Evolutionary conservation across 257 asterid species (phyloP), one percentile per base, ranked within the genome.

Genomic region (Paulownia fortunei): DNA sequence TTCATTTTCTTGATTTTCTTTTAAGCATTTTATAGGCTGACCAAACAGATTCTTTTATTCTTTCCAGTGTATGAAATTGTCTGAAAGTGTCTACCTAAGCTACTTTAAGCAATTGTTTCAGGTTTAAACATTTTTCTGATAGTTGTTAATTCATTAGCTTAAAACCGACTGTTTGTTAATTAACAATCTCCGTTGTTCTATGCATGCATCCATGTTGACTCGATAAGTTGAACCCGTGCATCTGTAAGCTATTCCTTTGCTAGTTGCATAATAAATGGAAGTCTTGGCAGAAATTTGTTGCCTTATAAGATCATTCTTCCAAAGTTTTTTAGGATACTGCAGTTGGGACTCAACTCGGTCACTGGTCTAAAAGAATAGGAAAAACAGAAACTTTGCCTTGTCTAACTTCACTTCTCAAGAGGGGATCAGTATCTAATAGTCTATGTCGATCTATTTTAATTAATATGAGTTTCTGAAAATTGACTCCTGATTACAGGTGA

Each of bases 401-500:
- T 75, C 67, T 36, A 24, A 26, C 26, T 74, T 58, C 3, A 44
- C 52, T 62, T 71, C 51, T 69, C 59, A 24, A 26, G 73, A 75
- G 74, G 58, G 44, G 47, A 62, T 69, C 55, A 71, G 13, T 32
- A 47, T 77, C 27, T 41, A 66, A 64, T 11, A 7, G 32, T 71
- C 39, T 34, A 16, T 69, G 54, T 23, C 41, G 32, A 61, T 55
- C 72, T 78, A 39, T 23, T 61, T 51, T 62, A 59, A 18, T 62
- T 71, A n/a, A 23, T 52, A 23, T 44, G 10, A 30, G 72, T 54
- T 74, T 74, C 65, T 79, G 5, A 41, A 79, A 73, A 37, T 27
- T 51, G 55, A 77, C 76, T 72, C 82, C 69, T 71, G 42, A 39
- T 70, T 86, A 60, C 90, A 96, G 99, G 97, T 96, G 78, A 93